A percentile compares a stretch with the other conserved stretches of the same genome.
These are phyloP conservation scores for Blastosporella zonata DNA, from an alignment of 1,284 basidiomycete genomes.

Conservation along the genomic window DNA sequence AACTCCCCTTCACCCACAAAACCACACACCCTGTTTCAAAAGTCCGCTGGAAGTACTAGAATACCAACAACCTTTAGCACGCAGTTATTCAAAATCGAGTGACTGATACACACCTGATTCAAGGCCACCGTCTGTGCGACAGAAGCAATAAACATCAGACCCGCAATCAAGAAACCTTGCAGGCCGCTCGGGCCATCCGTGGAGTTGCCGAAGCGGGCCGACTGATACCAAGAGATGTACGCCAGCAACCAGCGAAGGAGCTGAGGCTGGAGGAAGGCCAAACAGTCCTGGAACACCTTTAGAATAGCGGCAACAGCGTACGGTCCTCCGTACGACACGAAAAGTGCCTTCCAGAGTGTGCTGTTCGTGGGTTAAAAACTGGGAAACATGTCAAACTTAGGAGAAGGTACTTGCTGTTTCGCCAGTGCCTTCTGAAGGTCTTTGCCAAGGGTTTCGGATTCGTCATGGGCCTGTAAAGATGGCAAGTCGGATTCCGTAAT, in stretches of 20 bases:
- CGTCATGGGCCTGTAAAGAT: conserved; percentile 63
- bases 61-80: neutral
- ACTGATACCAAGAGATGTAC: conserved; percentile 80
- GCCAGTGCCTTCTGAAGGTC: conserved; percentile 60
- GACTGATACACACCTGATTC: conserved; percentile 62
- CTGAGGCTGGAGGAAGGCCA: conserved; percentile 89
- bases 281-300: conserved; percentile 76
- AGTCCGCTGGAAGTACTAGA: conserved; percentile 77
- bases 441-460: conserved; percentile 68
- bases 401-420: conserved; percentile 47
- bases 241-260: conserved; percentile 78
- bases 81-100: neutral
- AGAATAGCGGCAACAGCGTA: conserved; percentile 67
- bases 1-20: neutral
- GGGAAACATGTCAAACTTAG: neutral
- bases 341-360: conserved; percentile 71
- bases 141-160: conserved; percentile 78
- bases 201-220: conserved; percentile 33
- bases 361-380: conserved; percentile 30
- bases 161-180: conserved; percentile 75
- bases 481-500: conserved; percentile 81
- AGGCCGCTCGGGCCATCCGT: conserved; percentile 29
- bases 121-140: conserved; percentile 79
- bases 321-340: conserved; percentile 75
- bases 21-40: conserved; percentile 68